Evolutionary conservation across 73 alveolate species (phyloP).

Genomic region (Paraurostyla sp.): DNA sequence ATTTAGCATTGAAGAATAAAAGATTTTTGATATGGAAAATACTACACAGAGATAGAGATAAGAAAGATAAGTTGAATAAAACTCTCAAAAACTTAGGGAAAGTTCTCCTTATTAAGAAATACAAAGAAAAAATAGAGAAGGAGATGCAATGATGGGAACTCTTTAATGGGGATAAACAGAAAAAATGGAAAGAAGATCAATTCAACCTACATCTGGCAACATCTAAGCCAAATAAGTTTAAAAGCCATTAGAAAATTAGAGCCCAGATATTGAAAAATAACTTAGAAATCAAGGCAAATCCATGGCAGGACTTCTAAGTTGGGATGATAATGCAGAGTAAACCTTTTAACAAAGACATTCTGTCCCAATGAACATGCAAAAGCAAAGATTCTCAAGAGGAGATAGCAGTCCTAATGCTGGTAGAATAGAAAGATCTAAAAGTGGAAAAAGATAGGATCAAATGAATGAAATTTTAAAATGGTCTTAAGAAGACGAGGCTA

Average conservation of each 20-base stretch:
- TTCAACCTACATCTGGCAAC: neutral
- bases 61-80: neutral
- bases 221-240: too few species aligned
- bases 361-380: neutral
- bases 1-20: too few species aligned
- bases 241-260: neutral
- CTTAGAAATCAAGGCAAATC: slow-evolving; percentile 17
- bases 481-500: slow-evolving; percentile 13
- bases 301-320: slow-evolving; percentile 23
- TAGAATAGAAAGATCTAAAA: slow-evolving; percentile 5
- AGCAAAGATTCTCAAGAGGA: neutral
- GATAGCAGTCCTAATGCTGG: neutral
- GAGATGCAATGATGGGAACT: slow-evolving; percentile 5
- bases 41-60: neutral
- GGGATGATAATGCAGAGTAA: neutral
- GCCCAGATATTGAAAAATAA: neutral
- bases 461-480: slow-evolving; percentile 39
- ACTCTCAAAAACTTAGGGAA: neutral
- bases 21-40: neutral
- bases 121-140: neutral
- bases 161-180: slow-evolving; percentile 19
- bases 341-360: slow-evolving; percentile 14
- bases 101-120: slow-evolving; percentile 2
- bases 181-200: neutral
- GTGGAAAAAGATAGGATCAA: slow-evolving; percentile 8